Evolutionary conservation across 2,329 filamentous ascomycete genomes (phyloP).

Genomic region (Ophiostoma ips): DNA sequence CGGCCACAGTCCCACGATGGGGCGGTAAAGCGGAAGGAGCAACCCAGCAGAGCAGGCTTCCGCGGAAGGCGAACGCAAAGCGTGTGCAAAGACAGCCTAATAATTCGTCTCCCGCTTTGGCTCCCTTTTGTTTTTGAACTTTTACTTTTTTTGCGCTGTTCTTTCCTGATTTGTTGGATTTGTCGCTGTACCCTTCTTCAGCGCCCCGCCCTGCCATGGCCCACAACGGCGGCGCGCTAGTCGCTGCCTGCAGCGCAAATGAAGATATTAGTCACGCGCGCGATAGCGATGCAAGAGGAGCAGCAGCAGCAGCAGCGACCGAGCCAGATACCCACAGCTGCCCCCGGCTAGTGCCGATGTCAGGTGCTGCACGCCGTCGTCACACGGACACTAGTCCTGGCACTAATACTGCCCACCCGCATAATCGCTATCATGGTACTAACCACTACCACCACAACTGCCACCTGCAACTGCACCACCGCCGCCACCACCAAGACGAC

Average conservation of each 20-base stretch:
- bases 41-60: too few species aligned
- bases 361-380: neutral
- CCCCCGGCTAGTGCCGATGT: conserved; percentile 1
- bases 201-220: too few species aligned
- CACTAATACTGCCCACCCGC: neutral
- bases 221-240: neutral
- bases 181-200: too few species aligned
- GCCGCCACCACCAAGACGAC: neutral
- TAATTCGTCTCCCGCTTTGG: too few species aligned
- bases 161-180: too few species aligned
- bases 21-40: neutral
- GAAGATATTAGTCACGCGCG: neutral
- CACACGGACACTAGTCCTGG: neutral
- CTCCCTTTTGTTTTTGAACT: too few species aligned
- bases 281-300: conserved; percentile 1
- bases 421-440: neutral
- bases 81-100: too few species aligned
- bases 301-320: neutral
- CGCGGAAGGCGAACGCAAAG: too few species aligned
- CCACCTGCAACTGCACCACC: neutral
- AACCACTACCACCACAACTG: neutral
- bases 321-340: neutral
- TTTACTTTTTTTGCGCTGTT: too few species aligned
- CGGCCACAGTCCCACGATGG: neutral
- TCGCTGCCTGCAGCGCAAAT: neutral